phyloP scores from a whole-genome alignment of 2,329 filamentous ascomycete species.

The Fusarium newnesense region DNA sequence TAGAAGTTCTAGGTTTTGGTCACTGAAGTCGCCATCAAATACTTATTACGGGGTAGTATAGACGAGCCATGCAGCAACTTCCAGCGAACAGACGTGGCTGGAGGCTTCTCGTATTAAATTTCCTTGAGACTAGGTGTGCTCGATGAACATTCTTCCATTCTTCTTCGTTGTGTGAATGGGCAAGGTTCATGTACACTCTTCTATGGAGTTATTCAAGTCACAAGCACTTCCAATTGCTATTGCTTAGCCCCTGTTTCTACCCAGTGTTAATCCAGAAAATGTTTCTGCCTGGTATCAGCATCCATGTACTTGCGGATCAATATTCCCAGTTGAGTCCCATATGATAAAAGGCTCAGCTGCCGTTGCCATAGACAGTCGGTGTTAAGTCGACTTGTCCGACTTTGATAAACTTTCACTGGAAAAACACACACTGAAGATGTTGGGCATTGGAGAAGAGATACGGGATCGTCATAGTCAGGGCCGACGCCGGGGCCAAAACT shows the following conservation, averaged over 20 bases:
- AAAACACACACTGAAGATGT: neutral
- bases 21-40: neutral
- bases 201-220: neutral
- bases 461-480: neutral
- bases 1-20: neutral
- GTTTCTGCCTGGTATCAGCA: neutral
- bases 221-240: neutral
- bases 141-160: rapidly evolving
- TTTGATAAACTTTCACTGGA: neutral
- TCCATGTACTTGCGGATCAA: neutral
- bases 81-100: rapidly evolving
- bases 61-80: neutral
- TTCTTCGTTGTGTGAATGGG: neutral
- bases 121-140: neutral
- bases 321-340: neutral
- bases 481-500: neutral
- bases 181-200: neutral
- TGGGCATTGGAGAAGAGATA: neutral
- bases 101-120: neutral
- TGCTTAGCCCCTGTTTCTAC: neutral
- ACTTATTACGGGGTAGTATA: neutral
- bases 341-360: neutral
- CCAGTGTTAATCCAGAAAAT: neutral
- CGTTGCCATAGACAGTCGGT: neutral
- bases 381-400: neutral